Conservation (phyloP, 2,329 filamentous ascomycete species). For the Sarocladium oryzae region DNA sequence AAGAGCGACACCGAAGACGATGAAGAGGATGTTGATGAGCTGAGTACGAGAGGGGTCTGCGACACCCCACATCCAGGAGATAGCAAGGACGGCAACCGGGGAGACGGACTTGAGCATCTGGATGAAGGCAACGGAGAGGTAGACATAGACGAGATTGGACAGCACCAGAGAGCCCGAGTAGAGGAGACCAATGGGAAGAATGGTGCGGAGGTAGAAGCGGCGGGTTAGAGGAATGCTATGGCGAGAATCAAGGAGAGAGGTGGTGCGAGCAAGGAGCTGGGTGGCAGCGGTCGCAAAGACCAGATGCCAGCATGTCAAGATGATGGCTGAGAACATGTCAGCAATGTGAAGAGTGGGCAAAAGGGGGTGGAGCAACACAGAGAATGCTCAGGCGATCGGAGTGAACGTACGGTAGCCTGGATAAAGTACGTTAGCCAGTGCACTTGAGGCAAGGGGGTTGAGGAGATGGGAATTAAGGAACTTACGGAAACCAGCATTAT, state of each 20-base stretch:
- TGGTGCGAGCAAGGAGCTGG: constrained; percentile 58
- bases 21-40: constrained; percentile 42
- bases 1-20: constrained; percentile 45
- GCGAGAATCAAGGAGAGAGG: constrained; percentile 54
- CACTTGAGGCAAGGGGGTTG: background rate
- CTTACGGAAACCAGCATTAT: constrained; percentile 68
- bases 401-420: constrained; percentile 3
- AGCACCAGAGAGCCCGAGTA: constrained; percentile 60
- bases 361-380: background rate
- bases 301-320: constrained; percentile 63
- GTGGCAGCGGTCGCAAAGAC: constrained; percentile 59
- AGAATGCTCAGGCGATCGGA: background rate
- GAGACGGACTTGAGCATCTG: constrained; percentile 66
- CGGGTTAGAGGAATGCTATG: constrained; percentile 55
- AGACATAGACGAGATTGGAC: constrained; percentile 61
- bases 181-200: constrained; percentile 59
- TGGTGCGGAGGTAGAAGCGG: constrained; percentile 53
- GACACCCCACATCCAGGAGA: constrained; percentile 52
- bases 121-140: constrained; percentile 61
- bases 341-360: background rate
- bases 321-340: constrained; percentile 32
- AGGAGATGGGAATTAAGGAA: constrained; percentile 13
- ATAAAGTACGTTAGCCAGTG: background rate
- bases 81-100: constrained; percentile 59
- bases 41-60: constrained; percentile 38